Evolutionary conservation across 345 rosid species (phyloP).

Genomic region (Jatropha curcas): DNA sequence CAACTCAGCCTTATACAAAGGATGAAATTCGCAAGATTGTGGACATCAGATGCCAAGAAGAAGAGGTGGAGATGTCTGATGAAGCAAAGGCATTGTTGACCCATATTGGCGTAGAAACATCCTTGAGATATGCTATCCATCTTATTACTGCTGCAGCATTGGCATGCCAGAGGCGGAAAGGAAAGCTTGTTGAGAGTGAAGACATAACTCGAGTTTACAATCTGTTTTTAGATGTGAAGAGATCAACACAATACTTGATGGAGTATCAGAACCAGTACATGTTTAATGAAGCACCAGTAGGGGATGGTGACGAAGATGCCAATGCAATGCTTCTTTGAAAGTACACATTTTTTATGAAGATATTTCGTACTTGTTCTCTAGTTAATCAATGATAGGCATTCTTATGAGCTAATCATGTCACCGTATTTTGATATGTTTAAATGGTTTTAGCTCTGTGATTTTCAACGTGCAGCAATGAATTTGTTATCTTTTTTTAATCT

Average conservation of each 20-base stretch:
- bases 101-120: constrained; percentile 78
- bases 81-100: constrained; percentile 81
- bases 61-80: constrained; percentile 82
- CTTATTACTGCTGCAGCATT: constrained; percentile 79
- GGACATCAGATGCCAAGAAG: constrained; percentile 93
- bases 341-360: neutral
- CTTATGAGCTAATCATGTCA: neutral
- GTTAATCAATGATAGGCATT: neutral
- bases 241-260: constrained; percentile 90
- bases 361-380: neutral
- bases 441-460: neutral
- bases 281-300: constrained; percentile 59
- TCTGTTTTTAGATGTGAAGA: constrained; percentile 86
- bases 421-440: neutral
- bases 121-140: constrained; percentile 90
- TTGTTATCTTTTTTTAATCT: neutral
- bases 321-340: constrained; percentile 50
- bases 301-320: constrained; percentile 46
- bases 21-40: constrained; percentile 79
- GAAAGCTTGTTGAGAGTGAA: constrained; percentile 69
- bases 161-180: constrained; percentile 82
- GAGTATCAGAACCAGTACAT: constrained; percentile 87
- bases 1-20: constrained; percentile 75
- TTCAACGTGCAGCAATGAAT: constrained; percentile 6
- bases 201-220: constrained; percentile 72